These are phyloP conservation scores for Suhomyces anneliseae DNA, from an alignment of 1,139 yeast genomes.

Conservation along the genomic window DNA sequence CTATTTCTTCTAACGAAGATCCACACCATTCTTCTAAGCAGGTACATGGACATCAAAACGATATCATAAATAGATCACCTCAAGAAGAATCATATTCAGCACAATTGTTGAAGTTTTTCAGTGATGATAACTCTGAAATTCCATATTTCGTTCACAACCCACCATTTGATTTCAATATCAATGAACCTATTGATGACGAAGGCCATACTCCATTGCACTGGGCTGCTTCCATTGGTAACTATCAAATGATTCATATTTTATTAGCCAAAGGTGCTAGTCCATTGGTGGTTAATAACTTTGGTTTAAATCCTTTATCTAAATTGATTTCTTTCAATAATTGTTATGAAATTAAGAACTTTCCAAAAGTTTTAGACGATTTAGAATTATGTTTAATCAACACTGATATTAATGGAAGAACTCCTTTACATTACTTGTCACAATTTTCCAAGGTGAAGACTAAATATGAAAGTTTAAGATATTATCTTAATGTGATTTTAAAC, in stretches of 20 bases:
- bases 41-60: conserved; percentile 3
- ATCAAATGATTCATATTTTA: conserved; percentile 67
- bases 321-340: conserved; percentile 86
- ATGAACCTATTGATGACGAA: conserved; percentile 89
- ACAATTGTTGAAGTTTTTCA: conserved; percentile 58
- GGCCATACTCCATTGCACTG: conserved; percentile 96
- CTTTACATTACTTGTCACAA: conserved; percentile 71
- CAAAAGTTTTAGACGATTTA: conserved; percentile 65
- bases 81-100: conserved; percentile 50
- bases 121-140: conserved; percentile 70
- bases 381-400: conserved; percentile 72
- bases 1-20: conserved; percentile 41
- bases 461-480: conserved; percentile 43
- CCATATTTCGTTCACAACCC: conserved; percentile 74
- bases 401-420: conserved; percentile 70
- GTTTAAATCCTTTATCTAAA: conserved; percentile 84
- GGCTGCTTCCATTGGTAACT: conserved; percentile 93
- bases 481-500: conserved; percentile 37
- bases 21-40: conserved; percentile 6
- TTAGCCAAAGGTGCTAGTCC: conserved; percentile 77
- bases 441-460: conserved; percentile 53
- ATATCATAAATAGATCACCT: conserved; percentile 3
- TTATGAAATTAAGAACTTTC: conserved; percentile 74
- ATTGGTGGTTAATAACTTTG: conserved; percentile 67
- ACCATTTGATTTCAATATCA: conserved; percentile 78